phyloP scores from a whole-genome alignment of 2,329 filamentous ascomycete species.

The Colletotrichum sp. region DNA sequence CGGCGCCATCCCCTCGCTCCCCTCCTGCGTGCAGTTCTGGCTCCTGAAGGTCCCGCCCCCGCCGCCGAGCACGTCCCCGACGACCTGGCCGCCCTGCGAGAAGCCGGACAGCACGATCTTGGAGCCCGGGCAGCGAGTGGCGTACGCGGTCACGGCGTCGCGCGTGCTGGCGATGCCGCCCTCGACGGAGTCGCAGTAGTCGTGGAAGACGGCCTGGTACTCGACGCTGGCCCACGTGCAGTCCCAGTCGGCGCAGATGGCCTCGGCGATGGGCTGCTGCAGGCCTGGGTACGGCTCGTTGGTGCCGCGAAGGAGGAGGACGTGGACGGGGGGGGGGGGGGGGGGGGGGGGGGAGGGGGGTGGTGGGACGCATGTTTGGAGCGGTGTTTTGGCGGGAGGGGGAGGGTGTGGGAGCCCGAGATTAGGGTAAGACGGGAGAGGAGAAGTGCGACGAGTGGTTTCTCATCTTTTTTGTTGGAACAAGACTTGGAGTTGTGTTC shows the following conservation, averaged over 20 bases:
- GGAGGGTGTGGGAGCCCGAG: not conserved
- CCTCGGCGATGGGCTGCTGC: conserved; percentile 6
- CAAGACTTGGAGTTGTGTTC: not conserved
- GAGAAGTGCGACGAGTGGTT: not conserved
- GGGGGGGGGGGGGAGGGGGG: not conserved
- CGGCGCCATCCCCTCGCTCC: conserved; percentile 28
- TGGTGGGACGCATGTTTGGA: not conserved
- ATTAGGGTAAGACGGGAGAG: not conserved
- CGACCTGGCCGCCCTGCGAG: conserved; percentile 43
- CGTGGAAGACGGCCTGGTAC: not conserved
- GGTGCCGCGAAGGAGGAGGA: not conserved
- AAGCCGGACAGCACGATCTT: conserved; percentile 46
- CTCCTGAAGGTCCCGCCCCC: conserved; percentile 36
- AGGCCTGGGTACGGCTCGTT: conserved; percentile 1
- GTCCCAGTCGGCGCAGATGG: not conserved
- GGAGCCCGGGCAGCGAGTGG: conserved; percentile 39
- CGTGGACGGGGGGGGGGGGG: not conserved
- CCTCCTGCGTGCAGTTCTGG: conserved; percentile 30
- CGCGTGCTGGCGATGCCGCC: conserved; percentile 38
- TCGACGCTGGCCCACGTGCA: not conserved
- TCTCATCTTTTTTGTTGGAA: not conserved
- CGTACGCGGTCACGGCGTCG: conserved; percentile 41
- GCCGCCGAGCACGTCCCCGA: conserved; percentile 38
- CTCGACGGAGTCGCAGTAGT: conserved; percentile 18
- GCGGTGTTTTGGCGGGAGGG: not conserved